Base-by-base conservation (phyloP, 2,329 filamentous ascomycete genomes). In the Cadophora sp. region DNA sequence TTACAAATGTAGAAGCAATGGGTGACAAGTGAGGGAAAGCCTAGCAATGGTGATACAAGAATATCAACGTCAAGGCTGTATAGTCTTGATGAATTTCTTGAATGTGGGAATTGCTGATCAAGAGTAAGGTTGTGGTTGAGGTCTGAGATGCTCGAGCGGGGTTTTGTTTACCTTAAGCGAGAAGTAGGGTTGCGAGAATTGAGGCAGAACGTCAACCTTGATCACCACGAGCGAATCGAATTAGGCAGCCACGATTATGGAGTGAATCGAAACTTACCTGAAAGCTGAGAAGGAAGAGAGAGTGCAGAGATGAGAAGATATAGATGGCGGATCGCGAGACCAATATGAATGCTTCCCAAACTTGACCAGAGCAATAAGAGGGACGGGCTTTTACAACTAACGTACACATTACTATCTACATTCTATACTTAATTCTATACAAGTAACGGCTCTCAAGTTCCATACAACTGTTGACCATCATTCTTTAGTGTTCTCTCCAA, bases 131-230 rank as follows among this genome's bases (percentile, higher is more conserved):
- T n/a, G 16, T 7, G 12, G 27, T 55, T 29, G 24, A n/a, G 26
- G 51, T 55, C 27, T 29, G 12, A 55, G 51, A 55, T 19, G 19
- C 14, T 27, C 14, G 51, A 55, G 24, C 6, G 14, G 26, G 3
- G 5, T 31, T 31, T 55, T 59, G 31, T 27, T 55, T 31, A 55
- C 51, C n/a, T 26, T 59, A 59, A 59, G 56, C 56, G 56, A 59
- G 56, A 27, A 8, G 31, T 59, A 22, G 12, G 34, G 12, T 26
- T 16, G n/a, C 43, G 1, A 4, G 22, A 43, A 27, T 9, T 22
- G 5, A 59, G 56, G 56, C 56, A 37, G 31, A 53, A 53, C 27
- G 4, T 27, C 22, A 59, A 59, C 56, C 56, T 40, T 19, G 26
- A 26, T 27, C 43, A 3, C 22, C 12, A 7, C n/a, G 34, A 59